Base-by-base conservation (phyloP, 345 rosid species). In the Sonneratia caseolaris region DNA sequence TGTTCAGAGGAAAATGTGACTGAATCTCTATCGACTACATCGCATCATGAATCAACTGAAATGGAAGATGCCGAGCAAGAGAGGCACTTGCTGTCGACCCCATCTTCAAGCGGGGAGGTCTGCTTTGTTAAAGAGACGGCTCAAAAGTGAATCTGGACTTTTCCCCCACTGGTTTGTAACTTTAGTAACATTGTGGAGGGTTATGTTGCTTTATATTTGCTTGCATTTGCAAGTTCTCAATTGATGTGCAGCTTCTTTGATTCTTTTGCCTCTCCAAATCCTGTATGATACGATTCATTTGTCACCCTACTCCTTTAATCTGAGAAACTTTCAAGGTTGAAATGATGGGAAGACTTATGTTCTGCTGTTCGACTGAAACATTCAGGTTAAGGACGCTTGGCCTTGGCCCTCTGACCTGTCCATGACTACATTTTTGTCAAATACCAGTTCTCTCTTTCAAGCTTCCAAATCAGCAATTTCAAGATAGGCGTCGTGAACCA, bases 41-140 rank as follows among this genome's bases (percentile, higher is more conserved):
- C 86, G 1, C 84, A 84, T 10, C 37, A 71, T 0, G 81, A 81
- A 37, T 83, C 85, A 2, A 64, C 78, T 12, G 91, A 89, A 69
- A 67, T 84, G 22, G 72, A 59, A 19, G 92, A 87, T 70, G 69
- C 36, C 11, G 89, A 87, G 49, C 86, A 69, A 62, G 91, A 84
- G 80, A 88, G 81, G 77, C 84, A 76, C 70, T 71, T 89, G 77
- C 74, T 87, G 64, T 79, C 89, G 0, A 83, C 88, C 38, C 55
- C 68, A 38, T 53, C 59, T 13, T 38, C 43, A 19, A 71, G 74
- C 22, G 74, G 71, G 67, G 89, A 87, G 8, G 76, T 89, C 70
- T 67, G 86, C 59, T 89, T 89, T 72, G 78, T 87, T 38, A 89
- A 74, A 76, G 91, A 87, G 59, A 19, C 6, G 76, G 19, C 47